Evolutionary conservation across 202 grass and related monocot genomes (phyloP).

Genomic region (Zizania palustris): DNA sequence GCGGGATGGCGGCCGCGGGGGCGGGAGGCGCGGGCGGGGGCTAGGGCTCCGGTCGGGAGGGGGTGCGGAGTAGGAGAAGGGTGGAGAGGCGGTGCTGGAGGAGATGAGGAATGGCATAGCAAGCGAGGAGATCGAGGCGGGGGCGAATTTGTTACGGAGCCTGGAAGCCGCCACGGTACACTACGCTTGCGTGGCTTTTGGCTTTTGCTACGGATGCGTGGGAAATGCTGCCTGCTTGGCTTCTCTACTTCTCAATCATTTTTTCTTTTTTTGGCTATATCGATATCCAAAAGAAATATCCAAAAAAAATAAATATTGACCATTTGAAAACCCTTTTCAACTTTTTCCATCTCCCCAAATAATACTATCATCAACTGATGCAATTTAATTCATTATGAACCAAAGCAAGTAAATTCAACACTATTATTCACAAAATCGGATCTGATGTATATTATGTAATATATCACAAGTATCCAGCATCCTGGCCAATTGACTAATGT

Average conservation of each 20-base stretch:
- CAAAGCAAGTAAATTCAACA: background rate
- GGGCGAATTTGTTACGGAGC: too few species aligned
- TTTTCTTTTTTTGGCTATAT: too few species aligned
- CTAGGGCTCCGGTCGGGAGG: background rate
- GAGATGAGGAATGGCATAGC: too few species aligned
- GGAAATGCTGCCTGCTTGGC: too few species aligned
- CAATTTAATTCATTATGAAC: background rate
- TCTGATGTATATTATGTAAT: constrained; percentile 1
- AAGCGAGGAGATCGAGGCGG: too few species aligned
- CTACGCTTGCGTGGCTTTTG: too few species aligned
- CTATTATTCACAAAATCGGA: background rate
- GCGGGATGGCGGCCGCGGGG: background rate
- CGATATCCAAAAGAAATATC: background rate
- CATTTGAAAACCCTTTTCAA: background rate
- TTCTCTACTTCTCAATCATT: too few species aligned
- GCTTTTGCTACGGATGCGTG: too few species aligned
- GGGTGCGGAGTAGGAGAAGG: background rate
- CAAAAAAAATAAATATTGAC: background rate
- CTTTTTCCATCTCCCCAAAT: constrained; percentile 6
- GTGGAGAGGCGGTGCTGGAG: too few species aligned
- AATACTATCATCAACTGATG: background rate
- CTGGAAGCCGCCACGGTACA: too few species aligned
- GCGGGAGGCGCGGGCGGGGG: too few species aligned
- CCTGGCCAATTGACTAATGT: background rate
- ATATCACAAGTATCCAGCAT: background rate